Conservation (phyloP, 2,329 filamentous ascomycete species). For the Zopfia rhizophila region DNA sequence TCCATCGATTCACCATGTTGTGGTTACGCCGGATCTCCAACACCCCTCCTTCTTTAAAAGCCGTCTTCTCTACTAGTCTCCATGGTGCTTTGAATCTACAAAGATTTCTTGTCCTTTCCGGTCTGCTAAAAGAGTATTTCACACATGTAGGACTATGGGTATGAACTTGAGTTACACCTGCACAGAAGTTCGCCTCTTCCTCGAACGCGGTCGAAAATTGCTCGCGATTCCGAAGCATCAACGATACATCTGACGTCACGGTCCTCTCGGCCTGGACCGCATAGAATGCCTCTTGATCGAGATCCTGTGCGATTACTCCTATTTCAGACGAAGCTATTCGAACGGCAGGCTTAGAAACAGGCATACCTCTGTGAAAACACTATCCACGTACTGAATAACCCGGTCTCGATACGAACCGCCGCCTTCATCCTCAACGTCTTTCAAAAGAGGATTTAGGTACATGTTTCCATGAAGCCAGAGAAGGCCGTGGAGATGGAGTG, state of each 20-base stretch:
- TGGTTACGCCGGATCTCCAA: slow-evolving; percentile 7
- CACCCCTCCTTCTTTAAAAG: slow-evolving; percentile 2
- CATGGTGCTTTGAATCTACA: slow-evolving; percentile 8
- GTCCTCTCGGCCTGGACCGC: neutral
- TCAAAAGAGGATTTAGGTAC: neutral
- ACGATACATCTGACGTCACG: slow-evolving; percentile 7
- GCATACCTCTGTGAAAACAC: slow-evolving; percentile 9
- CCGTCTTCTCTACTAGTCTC: slow-evolving; percentile 1
- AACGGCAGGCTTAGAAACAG: too few relatives aligned
- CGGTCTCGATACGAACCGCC: neutral
- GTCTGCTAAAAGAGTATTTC: slow-evolving; percentile 3
- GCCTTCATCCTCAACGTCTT: slow-evolving; percentile 1
- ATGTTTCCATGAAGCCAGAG: slow-evolving; percentile 8
- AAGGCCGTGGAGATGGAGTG: slow-evolving; percentile 8
- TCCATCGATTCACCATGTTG: slow-evolving; percentile 8
- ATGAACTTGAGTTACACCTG: slow-evolving; percentile 2
- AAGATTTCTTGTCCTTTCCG: slow-evolving; percentile 1
- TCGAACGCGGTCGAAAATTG: slow-evolving; percentile 6
- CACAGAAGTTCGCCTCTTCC: slow-evolving; percentile 6
- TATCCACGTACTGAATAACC: slow-evolving; percentile 5
- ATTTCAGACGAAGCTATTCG: slow-evolving; percentile 1
- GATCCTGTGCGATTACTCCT: slow-evolving; percentile 1
- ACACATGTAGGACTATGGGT: slow-evolving; percentile 5
- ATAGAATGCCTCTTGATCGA: slow-evolving; percentile 8
- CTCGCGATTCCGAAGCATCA: slow-evolving; percentile 1